Base-by-base conservation (phyloP, 306 rosid species). In the Fagus sylvatica region DNA sequence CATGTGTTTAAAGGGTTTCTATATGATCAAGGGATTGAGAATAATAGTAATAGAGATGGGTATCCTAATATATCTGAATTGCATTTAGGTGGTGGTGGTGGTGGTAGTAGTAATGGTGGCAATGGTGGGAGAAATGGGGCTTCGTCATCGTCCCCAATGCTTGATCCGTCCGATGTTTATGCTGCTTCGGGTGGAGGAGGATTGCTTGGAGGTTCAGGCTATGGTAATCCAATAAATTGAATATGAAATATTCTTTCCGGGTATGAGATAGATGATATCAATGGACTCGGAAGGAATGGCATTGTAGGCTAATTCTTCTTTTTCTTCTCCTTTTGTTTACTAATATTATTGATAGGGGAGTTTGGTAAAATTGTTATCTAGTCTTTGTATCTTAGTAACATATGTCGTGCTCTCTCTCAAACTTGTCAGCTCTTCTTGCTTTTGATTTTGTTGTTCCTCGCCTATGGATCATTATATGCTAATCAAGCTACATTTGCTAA, bases 1-100 rank as follows among this genome's bases (percentile, higher is more conserved):
- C 98, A 88, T 79, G 97, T 95, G 10, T 95, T 95, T 60, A 95
- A 90, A 82, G 98, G 98, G 28, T 80, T 92, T 78, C 86, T 92
- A 7, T 86, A 89, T 80, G 97, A 95, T 84, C 97, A 95, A 53
- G 98, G 98, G 5, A 59, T 84, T 37, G 93, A 90, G 57, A 73
- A 62, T 46, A 46, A 46, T 46, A 46, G 51, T 46, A 46, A 46
- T 62, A 83, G 87, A 53, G 92, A 92, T 19, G 77, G 65, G 6
- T 92, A 88, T 82, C 97, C 95, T 13, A 88, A 92, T 66, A 64
- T 94, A 0, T 89, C 98, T 0, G 93, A 92, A 61, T 72, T 92
- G 84, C 93, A 92, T 88, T 84, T 94, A 62, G 97, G 97, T 2
- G 96, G 92, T 2, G 87, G 89, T 0, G 57, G 83, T 2, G 78